Evolutionary conservation across 768 basidiomycete species (phyloP).

Genomic region (Russula virescens): DNA sequence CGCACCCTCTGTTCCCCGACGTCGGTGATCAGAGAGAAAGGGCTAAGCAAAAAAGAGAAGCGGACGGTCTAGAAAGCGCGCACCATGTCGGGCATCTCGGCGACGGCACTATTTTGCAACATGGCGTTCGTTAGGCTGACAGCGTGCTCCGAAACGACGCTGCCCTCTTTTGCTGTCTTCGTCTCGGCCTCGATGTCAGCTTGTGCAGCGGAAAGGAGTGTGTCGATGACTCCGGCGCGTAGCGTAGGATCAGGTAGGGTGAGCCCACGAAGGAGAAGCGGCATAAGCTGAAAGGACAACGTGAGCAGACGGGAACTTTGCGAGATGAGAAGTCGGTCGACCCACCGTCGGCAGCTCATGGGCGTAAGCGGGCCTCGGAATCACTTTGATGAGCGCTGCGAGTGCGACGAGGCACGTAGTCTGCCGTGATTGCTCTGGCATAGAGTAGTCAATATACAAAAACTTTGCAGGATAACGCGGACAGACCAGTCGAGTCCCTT

Average conservation of each 20-base stretch:
- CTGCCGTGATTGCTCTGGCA: conserved; percentile 47
- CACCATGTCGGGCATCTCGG: conserved; percentile 54
- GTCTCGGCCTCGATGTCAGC: conserved; percentile 43
- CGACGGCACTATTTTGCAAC: conserved; percentile 53
- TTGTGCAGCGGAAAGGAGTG: conserved; percentile 64
- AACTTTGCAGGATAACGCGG: neutral
- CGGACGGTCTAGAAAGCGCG: conserved; percentile 22
- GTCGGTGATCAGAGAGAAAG: neutral
- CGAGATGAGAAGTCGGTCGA: neutral
- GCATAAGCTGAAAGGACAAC: conserved; percentile 61
- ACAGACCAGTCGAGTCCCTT: conserved; percentile 48
- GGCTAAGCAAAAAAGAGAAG: neutral
- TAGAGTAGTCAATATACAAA: neutral
- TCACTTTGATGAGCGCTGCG: conserved; percentile 69
- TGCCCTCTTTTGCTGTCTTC: conserved; percentile 25
- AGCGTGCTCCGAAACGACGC: conserved; percentile 59
- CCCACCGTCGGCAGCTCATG: conserved; percentile 60
- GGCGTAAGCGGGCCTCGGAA: conserved; percentile 70
- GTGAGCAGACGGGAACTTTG: neutral
- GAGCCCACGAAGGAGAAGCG: conserved; percentile 80
- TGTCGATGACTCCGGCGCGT: conserved; percentile 75
- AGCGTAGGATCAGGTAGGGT: conserved; percentile 69
- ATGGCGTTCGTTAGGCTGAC: conserved; percentile 63
- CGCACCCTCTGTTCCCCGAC: conserved; percentile 59
- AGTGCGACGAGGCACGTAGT: conserved; percentile 78